Evolutionary conservation across 768 basidiomycete genomes (phyloP).

Genomic region (Rhizopogon salebrosus): DNA sequence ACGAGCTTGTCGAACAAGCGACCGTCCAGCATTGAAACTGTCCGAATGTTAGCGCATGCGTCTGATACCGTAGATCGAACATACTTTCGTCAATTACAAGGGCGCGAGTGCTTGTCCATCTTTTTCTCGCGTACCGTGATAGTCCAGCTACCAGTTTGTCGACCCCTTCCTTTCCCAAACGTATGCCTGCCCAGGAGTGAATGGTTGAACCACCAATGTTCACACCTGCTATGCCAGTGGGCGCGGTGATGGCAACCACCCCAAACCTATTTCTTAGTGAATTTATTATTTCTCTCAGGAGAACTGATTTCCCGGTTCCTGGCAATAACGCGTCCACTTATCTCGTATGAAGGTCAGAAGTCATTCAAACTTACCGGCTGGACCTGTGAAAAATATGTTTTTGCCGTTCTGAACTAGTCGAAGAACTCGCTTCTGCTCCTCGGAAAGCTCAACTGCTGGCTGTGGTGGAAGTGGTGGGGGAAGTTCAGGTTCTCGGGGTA

Average conservation of each 20-base stretch:
- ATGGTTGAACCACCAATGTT: conserved; percentile 70
- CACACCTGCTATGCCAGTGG: conserved; percentile 60
- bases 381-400: conserved; percentile 73
- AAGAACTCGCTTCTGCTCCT: conserved; percentile 39
- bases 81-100: conserved; percentile 73
- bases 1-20: conserved; percentile 67
- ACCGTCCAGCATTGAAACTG: conserved; percentile 78
- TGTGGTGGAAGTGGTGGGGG: conserved; percentile 2
- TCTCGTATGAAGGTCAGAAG: not conserved
- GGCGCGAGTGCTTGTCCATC: conserved; percentile 49
- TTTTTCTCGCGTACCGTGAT: conserved; percentile 16
- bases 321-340: not conserved
- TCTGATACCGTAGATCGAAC: not conserved
- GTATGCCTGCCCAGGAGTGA: conserved; percentile 63
- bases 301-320: conserved; percentile 71
- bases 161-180: conserved; percentile 47
- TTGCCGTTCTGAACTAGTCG: conserved; percentile 43
- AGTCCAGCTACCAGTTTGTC: conserved; percentile 37
- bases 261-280: conserved; percentile 27
- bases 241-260: conserved; percentile 56
- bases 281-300: conserved; percentile 56
- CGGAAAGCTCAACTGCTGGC: conserved; percentile 21
- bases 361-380: conserved; percentile 46
- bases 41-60: conserved; percentile 5
- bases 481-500: not conserved